Conservation (phyloP, 768 basidiomycete genomes). For the Lactarius akahatsu region DNA sequence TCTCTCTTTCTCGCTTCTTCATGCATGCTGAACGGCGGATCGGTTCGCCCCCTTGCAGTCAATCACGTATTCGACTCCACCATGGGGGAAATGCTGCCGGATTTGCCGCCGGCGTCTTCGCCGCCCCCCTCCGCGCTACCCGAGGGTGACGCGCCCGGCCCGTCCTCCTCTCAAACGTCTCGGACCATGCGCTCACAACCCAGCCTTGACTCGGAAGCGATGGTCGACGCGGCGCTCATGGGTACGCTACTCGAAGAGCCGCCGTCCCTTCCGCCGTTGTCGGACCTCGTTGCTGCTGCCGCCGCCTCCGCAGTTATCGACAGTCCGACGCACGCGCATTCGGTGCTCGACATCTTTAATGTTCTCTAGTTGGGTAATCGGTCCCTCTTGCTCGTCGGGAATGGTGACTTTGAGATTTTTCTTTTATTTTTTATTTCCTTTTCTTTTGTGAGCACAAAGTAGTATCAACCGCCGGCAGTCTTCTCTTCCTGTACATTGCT, state of each 20-base stretch:
- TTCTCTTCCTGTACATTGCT: conserved; percentile 12
- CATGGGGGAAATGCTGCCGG: conserved; percentile 8
- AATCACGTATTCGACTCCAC: conserved; percentile 36
- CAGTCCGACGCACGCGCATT: conserved; percentile 29
- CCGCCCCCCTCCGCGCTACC: neutral
- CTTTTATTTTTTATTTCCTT: neutral
- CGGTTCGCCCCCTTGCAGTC: conserved; percentile 28
- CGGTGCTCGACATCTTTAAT: conserved; percentile 32
- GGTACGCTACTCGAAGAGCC: conserved; percentile 15
- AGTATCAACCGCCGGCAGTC: conserved; percentile 20
- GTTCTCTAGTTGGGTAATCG: conserved; percentile 22
- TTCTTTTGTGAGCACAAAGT: neutral
- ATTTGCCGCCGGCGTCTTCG: neutral
- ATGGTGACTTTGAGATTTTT: neutral
- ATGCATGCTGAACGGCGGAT: neutral
- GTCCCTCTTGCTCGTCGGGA: neutral
- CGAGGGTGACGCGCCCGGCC: neutral
- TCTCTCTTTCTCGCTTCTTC: neutral
- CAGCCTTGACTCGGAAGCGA: conserved; percentile 21
- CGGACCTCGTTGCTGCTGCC: conserved; percentile 12
- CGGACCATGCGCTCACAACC: conserved; percentile 16
- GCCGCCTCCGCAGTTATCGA: neutral
- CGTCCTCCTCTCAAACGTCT: conserved; percentile 6
- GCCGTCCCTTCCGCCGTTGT: conserved; percentile 15
- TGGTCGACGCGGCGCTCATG: conserved; percentile 23